phyloP scores from a whole-genome alignment of 176 grass and related monocot genomes.

The Avena sativa region DNA sequence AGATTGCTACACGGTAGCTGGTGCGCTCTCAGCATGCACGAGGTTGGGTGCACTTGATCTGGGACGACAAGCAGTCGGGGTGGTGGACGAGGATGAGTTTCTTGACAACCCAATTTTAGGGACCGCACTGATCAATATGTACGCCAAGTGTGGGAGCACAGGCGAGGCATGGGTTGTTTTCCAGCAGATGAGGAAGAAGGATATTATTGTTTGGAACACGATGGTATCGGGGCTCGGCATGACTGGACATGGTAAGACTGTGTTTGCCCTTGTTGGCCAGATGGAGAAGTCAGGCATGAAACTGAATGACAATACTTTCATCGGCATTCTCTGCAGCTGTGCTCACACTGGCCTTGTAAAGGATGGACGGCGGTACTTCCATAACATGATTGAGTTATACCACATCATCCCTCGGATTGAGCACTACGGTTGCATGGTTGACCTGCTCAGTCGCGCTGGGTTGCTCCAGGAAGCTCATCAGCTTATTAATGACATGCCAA shows the following conservation, averaged over 20 bases:
- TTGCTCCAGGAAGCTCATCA: constrained; percentile 61
- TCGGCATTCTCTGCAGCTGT: constrained; percentile 68
- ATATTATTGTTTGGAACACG: constrained; percentile 71
- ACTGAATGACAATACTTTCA: constrained; percentile 69
- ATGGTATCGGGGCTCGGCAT: constrained; percentile 70
- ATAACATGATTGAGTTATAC: constrained; percentile 51
- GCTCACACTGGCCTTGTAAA: constrained; percentile 67
- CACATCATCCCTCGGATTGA: constrained; percentile 59
- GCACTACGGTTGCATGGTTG: constrained; percentile 74
- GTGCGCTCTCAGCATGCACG: constrained; percentile 62
- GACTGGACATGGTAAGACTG: constrained; percentile 55
- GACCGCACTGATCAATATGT: constrained; percentile 73
- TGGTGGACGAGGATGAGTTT: constrained; percentile 55
- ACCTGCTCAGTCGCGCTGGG: constrained; percentile 70
- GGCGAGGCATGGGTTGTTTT: constrained; percentile 59
- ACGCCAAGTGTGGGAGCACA: constrained; percentile 66
- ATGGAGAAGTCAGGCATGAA: constrained; percentile 54
- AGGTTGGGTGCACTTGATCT: constrained; percentile 63
- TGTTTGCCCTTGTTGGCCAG: constrained; percentile 56
- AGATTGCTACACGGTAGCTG: constrained; percentile 59
- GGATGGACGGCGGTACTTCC: constrained; percentile 59
- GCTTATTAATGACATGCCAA: constrained; percentile 63
- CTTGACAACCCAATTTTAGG: constrained; percentile 62
- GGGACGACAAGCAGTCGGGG: constrained; percentile 28
- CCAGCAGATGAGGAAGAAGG: constrained; percentile 55